A percentile compares a stretch with the other conserved stretches of the same genome.
These are phyloP conservation scores for Boletus rubroflammeus DNA, from an alignment of 768 basidiomycete genomes.

Conservation along the genomic window DNA sequence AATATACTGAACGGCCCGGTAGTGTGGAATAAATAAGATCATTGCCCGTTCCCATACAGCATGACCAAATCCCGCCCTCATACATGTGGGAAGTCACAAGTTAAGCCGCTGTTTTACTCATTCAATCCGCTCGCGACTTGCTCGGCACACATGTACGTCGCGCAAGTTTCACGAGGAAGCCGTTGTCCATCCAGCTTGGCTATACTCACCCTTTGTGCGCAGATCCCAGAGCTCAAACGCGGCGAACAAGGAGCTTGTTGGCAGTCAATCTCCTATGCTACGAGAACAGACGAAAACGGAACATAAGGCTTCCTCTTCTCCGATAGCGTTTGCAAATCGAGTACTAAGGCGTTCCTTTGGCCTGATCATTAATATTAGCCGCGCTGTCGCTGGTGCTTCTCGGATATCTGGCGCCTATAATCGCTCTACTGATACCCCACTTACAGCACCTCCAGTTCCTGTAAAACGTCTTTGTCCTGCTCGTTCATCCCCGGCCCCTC, in stretches of 20 bases:
- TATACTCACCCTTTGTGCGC: slow-evolving; percentile 40
- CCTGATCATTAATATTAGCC: slow-evolving; percentile 8
- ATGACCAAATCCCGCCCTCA: not conserved
- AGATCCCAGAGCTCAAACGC: slow-evolving; percentile 35
- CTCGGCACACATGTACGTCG: slow-evolving; percentile 32
- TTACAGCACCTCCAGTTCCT: not conserved
- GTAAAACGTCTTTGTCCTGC: not conserved
- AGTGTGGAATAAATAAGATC: too few relatives aligned
- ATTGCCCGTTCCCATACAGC: not conserved
- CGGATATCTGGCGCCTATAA: not conserved
- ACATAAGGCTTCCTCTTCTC: not conserved
- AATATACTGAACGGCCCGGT: too few relatives aligned
- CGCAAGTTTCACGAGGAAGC: slow-evolving; percentile 27
- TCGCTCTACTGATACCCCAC: not conserved
- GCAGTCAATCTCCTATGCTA: slow-evolving; percentile 15
- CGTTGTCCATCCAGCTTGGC: slow-evolving; percentile 49
- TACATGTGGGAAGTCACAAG: not conserved
- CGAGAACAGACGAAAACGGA: slow-evolving; percentile 5
- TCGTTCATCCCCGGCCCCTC: not conserved
- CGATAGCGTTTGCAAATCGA: not conserved
- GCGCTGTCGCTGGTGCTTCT: slow-evolving; percentile 25
- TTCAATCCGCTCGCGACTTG: slow-evolving; percentile 41
- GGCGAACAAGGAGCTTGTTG: slow-evolving; percentile 22
- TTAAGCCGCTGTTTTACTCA: not conserved
- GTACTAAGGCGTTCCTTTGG: not conserved